Conservation (phyloP, 192 early-diverging fungal species). For the Linnemannia hyalina region DNA sequence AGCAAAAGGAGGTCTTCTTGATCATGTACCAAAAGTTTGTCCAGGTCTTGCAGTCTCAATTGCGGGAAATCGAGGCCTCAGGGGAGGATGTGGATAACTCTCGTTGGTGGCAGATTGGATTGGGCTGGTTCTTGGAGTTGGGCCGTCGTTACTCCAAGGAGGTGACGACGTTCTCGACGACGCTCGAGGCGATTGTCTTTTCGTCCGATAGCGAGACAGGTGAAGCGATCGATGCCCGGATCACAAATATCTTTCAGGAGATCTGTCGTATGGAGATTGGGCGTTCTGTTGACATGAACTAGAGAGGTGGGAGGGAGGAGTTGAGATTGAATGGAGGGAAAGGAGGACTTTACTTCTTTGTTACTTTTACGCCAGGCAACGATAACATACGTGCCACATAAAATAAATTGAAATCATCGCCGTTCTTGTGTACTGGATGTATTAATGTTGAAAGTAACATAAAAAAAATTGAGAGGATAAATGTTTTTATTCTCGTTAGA, state of each 20-base stretch:
- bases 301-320: not conserved
- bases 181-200: conserved; percentile 63
- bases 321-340: not conserved
- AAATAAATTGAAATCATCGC: not conserved
- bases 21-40: conserved; percentile 77
- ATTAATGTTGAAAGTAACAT: not conserved
- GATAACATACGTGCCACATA: not conserved
- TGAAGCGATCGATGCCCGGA: conserved; percentile 27
- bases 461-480: not conserved
- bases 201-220: conserved; percentile 52
- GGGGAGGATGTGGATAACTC: conserved; percentile 23
- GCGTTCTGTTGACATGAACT: conserved; percentile 51
- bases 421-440: too few species aligned
- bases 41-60: conserved; percentile 59
- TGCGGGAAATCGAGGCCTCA: conserved; percentile 35
- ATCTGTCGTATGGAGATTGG: conserved; percentile 57
- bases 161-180: conserved; percentile 58
- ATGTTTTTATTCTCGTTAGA: conserved; percentile 16
- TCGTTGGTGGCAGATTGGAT: conserved; percentile 50
- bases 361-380: not conserved
- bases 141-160: conserved; percentile 68
- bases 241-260: conserved; percentile 51
- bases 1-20: conserved; percentile 88
- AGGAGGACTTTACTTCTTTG: not conserved
- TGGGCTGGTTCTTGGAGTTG: conserved; percentile 72